Conservation (phyloP, 176 grass and related monocot genomes). For the Oryza meridionalis region DNA sequence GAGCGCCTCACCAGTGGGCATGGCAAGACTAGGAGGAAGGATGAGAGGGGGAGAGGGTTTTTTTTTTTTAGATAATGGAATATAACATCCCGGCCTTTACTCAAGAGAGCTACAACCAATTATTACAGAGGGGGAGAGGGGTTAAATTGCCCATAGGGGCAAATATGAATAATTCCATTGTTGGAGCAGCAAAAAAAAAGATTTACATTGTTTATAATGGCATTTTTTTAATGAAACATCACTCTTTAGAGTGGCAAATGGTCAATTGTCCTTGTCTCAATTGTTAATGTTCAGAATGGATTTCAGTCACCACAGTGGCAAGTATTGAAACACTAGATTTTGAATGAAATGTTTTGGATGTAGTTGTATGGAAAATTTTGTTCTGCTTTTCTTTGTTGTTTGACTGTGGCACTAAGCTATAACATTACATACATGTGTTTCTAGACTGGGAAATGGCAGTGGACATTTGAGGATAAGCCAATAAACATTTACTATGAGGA, state of each 20-base stretch:
- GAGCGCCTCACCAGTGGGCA: neutral
- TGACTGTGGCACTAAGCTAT: conserved; percentile 4
- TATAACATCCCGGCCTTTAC: no score
- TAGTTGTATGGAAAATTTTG: conserved; percentile 20
- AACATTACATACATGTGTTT: conserved; percentile 32
- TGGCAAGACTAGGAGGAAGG: neutral
- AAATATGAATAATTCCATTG: neutral
- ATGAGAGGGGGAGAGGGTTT: no score
- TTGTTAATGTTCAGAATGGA: neutral
- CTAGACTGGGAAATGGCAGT: conserved; percentile 89
- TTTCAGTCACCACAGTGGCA: neutral
- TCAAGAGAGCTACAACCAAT: no score
- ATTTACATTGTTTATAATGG: neutral
- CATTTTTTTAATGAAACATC: neutral
- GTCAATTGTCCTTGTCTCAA: neutral
- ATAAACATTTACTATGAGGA: conserved; percentile 85
- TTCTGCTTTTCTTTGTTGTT: conserved; percentile 1
- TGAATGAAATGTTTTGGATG: neutral
- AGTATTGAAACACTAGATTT: neutral
- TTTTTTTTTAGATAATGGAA: no score
- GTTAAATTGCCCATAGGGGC: neutral
- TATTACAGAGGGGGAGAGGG: no score
- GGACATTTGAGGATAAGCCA: conserved; percentile 69
- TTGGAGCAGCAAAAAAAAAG: neutral
- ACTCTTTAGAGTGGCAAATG: neutral